Evolutionary conservation across 768 basidiomycete species (phyloP), one percentile per base, ranked within the genome.

Genomic region (Panaeolus cyanescens): DNA sequence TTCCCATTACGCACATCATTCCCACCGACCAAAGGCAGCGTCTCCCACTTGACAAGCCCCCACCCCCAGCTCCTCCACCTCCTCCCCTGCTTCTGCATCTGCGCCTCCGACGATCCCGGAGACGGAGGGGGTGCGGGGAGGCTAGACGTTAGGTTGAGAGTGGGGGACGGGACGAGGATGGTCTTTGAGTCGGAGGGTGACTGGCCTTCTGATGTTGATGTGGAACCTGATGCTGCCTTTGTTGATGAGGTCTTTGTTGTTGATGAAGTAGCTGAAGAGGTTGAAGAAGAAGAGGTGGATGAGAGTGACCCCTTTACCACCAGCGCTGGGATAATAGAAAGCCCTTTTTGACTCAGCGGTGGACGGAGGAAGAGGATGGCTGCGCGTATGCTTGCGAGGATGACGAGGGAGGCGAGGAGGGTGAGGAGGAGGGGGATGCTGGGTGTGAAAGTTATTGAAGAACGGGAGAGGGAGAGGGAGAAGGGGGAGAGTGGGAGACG

Each of bases 31-130:
- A 8, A 67, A 22, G 72, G 72, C 6, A 74, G 66, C 50, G 65
- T 68, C 20, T 74, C 72, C 72, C 72, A 75, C 45, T 63, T 68
- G 34, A 75, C 65, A 54, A 74, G 68, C 54, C 71, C 73, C 71
- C 69, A 73, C 19, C 34, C 34, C 34, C 58, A 56, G 56, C 58
- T 56, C 30, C 32, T 54, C 62, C 12, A 22, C 32, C 31, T 63
- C 56, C 45, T 37, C 55, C 54, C 56, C 34, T 15, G 19, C 15
- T 32, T 36, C 31, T 6, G 30, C 12, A 42, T 33, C 34, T 32
- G n/a, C 17, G 54, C 36, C 31, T 32, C 55, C 13, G 56, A 57
- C n/a, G 58, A 53, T n/a, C 28, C 42, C n/a, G 39, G 45, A 5
- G 45, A 50, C 3, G 45, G 45, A 2, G 45, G 45, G 4, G 45